Conservation (phyloP, 352 stramenopile genomes). For the Globisporangium spinosum region DNA sequence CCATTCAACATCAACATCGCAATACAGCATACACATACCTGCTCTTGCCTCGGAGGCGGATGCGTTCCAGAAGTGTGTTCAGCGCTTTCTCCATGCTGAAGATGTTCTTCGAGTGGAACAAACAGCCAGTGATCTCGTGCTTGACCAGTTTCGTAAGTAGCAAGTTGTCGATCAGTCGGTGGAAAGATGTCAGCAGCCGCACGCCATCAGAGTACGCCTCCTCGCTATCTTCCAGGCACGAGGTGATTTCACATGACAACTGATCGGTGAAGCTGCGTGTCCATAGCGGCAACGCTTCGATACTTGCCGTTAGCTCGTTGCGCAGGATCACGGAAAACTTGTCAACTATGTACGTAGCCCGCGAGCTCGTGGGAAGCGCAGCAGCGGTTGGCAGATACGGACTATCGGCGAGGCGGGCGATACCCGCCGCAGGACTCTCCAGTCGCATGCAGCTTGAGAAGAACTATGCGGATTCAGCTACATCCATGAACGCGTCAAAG, state of each 20-base stretch:
- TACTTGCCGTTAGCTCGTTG: conserved; percentile 33
- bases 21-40: conserved; percentile 26
- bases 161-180: conserved; percentile 52
- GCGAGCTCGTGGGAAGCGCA: conserved; percentile 40
- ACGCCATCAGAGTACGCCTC: conserved; percentile 45
- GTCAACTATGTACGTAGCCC: conserved; percentile 44
- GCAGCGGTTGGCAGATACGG: conserved; percentile 24
- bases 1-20: not conserved
- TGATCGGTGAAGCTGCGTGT: conserved; percentile 49
- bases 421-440: conserved; percentile 46
- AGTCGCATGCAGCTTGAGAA: conserved; percentile 86
- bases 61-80: conserved; percentile 51
- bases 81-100: conserved; percentile 66
- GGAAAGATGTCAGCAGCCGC: conserved; percentile 50
- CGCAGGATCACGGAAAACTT: conserved; percentile 55
- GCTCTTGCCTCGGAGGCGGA: conserved; percentile 60
- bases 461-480: conserved; percentile 79
- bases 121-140: conserved; percentile 45
- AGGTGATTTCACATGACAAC: conserved; percentile 54
- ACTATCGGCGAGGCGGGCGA: conserved; percentile 32
- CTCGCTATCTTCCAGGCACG: conserved; percentile 36
- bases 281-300: conserved; percentile 47
- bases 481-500: conserved; percentile 87
- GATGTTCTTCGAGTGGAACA: conserved; percentile 56
- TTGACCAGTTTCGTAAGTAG: conserved; percentile 47